Base-by-base conservation (phyloP, 257 asterid species). In the Nicotiana benthamiana region DNA sequence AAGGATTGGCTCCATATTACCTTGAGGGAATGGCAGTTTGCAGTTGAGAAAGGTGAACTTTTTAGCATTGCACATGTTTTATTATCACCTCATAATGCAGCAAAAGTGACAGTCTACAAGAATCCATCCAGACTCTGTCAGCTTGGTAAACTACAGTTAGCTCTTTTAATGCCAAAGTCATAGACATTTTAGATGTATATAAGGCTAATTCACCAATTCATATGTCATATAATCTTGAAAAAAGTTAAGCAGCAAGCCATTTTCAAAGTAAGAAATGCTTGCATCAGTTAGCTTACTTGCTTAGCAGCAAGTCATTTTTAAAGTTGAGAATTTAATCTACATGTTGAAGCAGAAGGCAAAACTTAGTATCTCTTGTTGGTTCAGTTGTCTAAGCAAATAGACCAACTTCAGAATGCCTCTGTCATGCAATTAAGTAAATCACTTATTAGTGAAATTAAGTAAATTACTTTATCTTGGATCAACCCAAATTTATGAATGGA, bases 21-120 rank as follows among this genome's bases (percentile, higher is more conserved):
- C 36, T 30, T 84, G 66, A 92, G 93, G 80, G 98, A 95, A 84
- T 95, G 99, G 99, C 92, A 95, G 79, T 93, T 92, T 79, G 99
- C 98, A 3, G 54, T 88, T 34, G 97, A 95, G 84, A 95, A 91
- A 82, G 98, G 99, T 54, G 98, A 95, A 75, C 80, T 93, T 77
- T 95, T 88, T 87, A 93, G 97, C 89, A 86, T 96, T 77, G 99
- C 99, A 1, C 94, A 91, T 80, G 97, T 95, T 13, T 82, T 84
- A 76, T 87, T 96, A 77, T 87, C 85, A 9, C 86, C 88, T 54
- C 80, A 90, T 72, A 84, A 87, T 15, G 85, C 89, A 87, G 95
- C 97, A 0, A 89, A 80, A 56, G 91, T 96, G 34, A 89, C 97
- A 0, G 66, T 91, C 16, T 93, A 91, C 90, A 92, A 90, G 81